phyloP scores from a whole-genome alignment of 1,139 yeast species.

The Blastobotrys buckinghamii region DNA sequence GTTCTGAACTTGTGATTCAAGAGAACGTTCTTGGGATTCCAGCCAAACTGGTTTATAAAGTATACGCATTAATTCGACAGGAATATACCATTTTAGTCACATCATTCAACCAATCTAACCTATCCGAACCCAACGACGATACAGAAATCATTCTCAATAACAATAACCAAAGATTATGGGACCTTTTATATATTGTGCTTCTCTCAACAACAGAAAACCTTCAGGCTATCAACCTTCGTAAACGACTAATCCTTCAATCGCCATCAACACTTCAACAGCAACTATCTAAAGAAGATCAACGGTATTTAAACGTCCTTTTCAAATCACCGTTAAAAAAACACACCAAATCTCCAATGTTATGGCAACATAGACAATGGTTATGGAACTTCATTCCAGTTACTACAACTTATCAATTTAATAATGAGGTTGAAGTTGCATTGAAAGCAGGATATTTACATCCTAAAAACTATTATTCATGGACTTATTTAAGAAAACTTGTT shows the following conservation, averaged over 20 bases:
- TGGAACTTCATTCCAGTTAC: conserved; percentile 3
- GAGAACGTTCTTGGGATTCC: conserved; percentile 31
- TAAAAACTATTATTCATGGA: conserved; percentile 43
- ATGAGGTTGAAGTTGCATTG: conserved; percentile 29
- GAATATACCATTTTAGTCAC: conserved; percentile 10
- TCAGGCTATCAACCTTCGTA: conserved; percentile 31
- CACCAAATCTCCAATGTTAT: conserved; percentile 35
- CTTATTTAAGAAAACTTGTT: conserved; percentile 35
- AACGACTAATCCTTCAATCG: conserved; percentile 15
- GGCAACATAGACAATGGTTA: conserved; percentile 36
- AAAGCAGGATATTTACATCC: conserved; percentile 38
- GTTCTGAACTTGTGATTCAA: conserved; percentile 9
- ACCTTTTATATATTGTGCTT: conserved; percentile 3
- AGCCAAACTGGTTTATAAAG: conserved; percentile 17
- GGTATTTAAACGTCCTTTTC: conserved; percentile 27
- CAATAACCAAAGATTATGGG: background rate
- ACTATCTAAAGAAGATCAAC: conserved; percentile 25
- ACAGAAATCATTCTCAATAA: background rate
- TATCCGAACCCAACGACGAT: no score
- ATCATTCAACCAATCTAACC: background rate
- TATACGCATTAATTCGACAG: conserved; percentile 15
- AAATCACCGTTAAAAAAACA: conserved; percentile 33
- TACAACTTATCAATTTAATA: no score
- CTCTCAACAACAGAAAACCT: conserved; percentile 31
- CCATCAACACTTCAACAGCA: no score